Evolutionary conservation across 164 flowering plant genomes (phyloP).

Genomic region (Kalanchoe fedtschenkoi): DNA sequence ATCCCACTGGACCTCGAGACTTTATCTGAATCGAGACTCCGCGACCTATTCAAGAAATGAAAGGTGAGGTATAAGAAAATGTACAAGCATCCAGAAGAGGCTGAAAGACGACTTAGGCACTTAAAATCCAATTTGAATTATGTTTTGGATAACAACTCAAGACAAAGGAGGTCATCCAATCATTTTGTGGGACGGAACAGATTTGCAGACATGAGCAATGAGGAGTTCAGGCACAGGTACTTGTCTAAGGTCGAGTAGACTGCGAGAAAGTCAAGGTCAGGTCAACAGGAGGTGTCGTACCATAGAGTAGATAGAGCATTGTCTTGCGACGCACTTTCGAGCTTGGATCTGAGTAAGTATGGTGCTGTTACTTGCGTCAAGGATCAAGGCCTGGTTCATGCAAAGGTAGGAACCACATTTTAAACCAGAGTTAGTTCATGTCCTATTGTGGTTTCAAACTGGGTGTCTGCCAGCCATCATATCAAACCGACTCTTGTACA

Average conservation of each 20-base stretch:
- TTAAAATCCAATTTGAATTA: constrained; percentile 41
- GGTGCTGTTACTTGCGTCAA: constrained; percentile 47
- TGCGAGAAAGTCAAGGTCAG: constrained; percentile 8
- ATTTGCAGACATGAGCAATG: constrained; percentile 71
- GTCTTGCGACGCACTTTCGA: constrained; percentile 35
- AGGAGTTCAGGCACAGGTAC: constrained; percentile 37
- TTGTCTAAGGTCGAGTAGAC: constrained; percentile 34
- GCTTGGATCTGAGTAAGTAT: constrained; percentile 62
- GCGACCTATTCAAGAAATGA: constrained; percentile 45
- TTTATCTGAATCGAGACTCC: constrained; percentile 26
- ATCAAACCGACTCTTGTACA: too few relatives aligned
- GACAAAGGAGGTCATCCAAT: constrained; percentile 1
- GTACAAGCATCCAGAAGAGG: constrained; percentile 39
- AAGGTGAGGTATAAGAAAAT: constrained; percentile 36
- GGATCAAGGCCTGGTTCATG: too few relatives aligned
- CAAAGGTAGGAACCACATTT: too few relatives aligned
- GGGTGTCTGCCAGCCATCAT: too few relatives aligned
- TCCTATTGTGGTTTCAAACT: too few relatives aligned
- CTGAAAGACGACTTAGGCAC: constrained; percentile 26
- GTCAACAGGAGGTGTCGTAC: background rate
- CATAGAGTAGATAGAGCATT: constrained; percentile 1
- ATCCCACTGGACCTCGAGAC: constrained; percentile 22
- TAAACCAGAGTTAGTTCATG: too few relatives aligned
- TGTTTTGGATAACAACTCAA: constrained; percentile 28
- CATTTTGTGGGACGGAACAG: constrained; percentile 48